A percentile compares a stretch with the other conserved stretches of the same genome.
Conservation (phyloP, 495 filamentous ascomycete genomes). For the Tuber indicum region DNA sequence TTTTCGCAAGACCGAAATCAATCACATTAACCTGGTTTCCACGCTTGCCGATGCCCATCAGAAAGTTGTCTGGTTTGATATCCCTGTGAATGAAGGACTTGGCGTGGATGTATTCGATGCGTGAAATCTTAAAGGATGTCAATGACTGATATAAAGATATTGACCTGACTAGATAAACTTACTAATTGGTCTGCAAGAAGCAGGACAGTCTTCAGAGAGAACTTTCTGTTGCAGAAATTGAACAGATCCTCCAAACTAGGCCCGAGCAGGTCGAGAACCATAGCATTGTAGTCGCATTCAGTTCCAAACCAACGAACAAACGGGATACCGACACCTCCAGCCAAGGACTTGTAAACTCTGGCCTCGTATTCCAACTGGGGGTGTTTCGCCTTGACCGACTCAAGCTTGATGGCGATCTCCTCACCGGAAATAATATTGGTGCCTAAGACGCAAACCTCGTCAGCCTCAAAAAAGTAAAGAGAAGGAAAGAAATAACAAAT, state of each 20-base stretch:
- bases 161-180: slow-evolving; percentile 3
- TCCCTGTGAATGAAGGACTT: slow-evolving; percentile 99
- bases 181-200: slow-evolving; percentile 91
- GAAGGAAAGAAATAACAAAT: background rate
- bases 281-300: slow-evolving; percentile 99
- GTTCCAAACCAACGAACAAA: slow-evolving; percentile 99
- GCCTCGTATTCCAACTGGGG: slow-evolving; percentile 99
- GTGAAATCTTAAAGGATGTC: slow-evolving; percentile 61
- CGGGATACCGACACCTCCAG: slow-evolving; percentile 95
- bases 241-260: slow-evolving; percentile 99
- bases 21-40: slow-evolving; percentile 99
- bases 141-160: background rate
- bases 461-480: background rate
- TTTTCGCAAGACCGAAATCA: slow-evolving; percentile 99
- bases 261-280: slow-evolving; percentile 97
- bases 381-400: slow-evolving; percentile 99
- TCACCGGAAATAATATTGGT: slow-evolving; percentile 99
- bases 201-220: slow-evolving; percentile 98
- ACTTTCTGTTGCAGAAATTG: slow-evolving; percentile 99
- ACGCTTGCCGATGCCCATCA: slow-evolving; percentile 99
- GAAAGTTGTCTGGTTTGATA: slow-evolving; percentile 99
- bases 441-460: slow-evolving; percentile 47
- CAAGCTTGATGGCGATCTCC: slow-evolving; percentile 99
- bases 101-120: slow-evolving; percentile 99
- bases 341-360: slow-evolving; percentile 91